These are phyloP conservation scores for Zangia roseola DNA, from an alignment of 768 basidiomycete species.

Conservation along the genomic window DNA sequence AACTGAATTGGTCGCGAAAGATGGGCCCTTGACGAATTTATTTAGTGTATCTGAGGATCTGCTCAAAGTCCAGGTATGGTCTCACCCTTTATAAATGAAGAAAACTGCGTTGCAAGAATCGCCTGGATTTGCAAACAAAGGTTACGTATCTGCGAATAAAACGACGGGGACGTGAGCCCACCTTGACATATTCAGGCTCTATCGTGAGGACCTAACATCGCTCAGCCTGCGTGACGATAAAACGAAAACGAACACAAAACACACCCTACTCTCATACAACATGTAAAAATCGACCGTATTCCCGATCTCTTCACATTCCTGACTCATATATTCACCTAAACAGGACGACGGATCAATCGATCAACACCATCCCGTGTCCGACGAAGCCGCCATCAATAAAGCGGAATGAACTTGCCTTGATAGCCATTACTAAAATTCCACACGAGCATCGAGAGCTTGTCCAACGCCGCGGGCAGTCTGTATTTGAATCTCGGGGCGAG, in stretches of 20 bases:
- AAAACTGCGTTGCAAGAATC: conserved; percentile 38
- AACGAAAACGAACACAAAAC: background rate
- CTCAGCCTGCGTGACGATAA: background rate
- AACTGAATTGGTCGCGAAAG: conserved; percentile 22
- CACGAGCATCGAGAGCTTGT: conserved; percentile 40
- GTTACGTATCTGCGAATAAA: background rate
- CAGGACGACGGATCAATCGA: background rate
- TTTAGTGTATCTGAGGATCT: conserved; percentile 2
- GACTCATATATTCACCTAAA: conserved; percentile 12
- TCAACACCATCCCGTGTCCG: background rate
- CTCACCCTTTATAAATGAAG: conserved; percentile 36
- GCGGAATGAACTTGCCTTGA: conserved; percentile 36
- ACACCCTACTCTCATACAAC: conserved; percentile 29
- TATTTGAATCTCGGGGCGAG: conserved; percentile 40
- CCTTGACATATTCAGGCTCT: conserved; percentile 43
- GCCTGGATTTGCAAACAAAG: background rate
- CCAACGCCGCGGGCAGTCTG: conserved; percentile 45
- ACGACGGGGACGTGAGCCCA: background rate
- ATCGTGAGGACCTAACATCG: conserved; percentile 33
- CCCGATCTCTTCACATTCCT: conserved; percentile 18
- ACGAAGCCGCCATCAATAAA: too few species aligned
- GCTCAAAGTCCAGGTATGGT: background rate
- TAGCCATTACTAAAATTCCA: conserved; percentile 45
- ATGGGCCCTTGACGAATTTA: conserved; percentile 18
- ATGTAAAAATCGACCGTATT: conserved; percentile 23